A percentile compares a stretch with the other conserved stretches of the same genome.
These are phyloP conservation scores for Massariosphaeria phaeospora DNA, from an alignment of 495 filamentous ascomycete genomes.

Conservation along the genomic window DNA sequence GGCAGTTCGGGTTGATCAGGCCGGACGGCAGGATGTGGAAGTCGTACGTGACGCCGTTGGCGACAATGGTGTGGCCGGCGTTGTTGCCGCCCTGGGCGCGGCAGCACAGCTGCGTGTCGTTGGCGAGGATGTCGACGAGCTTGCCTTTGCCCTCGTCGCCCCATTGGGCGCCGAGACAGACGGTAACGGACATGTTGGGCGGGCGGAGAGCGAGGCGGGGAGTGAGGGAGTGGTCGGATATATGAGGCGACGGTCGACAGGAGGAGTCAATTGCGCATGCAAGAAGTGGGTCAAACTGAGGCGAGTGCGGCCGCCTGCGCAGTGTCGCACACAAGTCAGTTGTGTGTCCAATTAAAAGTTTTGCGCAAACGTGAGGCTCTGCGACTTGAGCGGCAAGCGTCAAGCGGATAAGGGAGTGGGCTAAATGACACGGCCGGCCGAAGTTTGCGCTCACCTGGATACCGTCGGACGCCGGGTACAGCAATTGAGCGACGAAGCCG, in stretches of 20 bases:
- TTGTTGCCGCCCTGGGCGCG: slow-evolving; percentile 50
- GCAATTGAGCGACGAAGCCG: not conserved
- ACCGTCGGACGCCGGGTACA: not conserved
- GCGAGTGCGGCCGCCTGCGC: slow-evolving; percentile 12
- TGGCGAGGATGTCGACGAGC: slow-evolving; percentile 33
- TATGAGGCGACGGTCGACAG: too few species aligned
- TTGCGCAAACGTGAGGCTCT: slow-evolving; percentile 4
- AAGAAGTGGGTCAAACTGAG: not conserved
- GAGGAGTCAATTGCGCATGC: slow-evolving; percentile 11
- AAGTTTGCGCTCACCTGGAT: too few species aligned
- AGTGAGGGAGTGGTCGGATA: not conserved
- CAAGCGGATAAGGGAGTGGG: slow-evolving; percentile 21
- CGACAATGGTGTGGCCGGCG: slow-evolving; percentile 55
- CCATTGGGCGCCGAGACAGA: slow-evolving; percentile 61
- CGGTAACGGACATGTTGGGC: slow-evolving; percentile 41
- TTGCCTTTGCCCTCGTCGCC: slow-evolving; percentile 59
- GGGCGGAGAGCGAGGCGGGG: slow-evolving; percentile 3
- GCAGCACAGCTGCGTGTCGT: slow-evolving; percentile 29
- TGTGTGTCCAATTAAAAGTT: slow-evolving; percentile 26
- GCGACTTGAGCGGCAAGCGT: not conserved
- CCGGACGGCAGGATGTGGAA: slow-evolving; percentile 60
- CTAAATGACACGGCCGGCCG: too few species aligned
- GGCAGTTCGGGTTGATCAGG: slow-evolving; percentile 68
- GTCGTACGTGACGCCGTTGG: slow-evolving; percentile 42
- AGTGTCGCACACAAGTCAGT: not conserved